A percentile compares a stretch with the other conserved stretches of the same genome.
Conservation (phyloP, 305 asterid genomes). For the Ilex paraguariensis region DNA sequence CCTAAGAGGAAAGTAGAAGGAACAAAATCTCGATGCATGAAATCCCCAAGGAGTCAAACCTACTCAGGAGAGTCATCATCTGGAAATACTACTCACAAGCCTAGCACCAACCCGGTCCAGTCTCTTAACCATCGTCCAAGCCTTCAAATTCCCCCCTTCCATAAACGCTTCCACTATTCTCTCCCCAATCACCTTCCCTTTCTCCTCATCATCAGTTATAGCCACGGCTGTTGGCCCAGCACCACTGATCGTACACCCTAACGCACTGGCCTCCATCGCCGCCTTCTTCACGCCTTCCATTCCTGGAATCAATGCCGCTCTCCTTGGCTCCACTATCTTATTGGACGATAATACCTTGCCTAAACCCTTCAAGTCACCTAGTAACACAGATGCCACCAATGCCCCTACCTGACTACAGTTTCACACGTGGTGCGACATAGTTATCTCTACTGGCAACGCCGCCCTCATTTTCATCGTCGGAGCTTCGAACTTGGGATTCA, state of each 20-base stretch:
- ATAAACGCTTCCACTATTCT: slow-evolving; percentile 78
- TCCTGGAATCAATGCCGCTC: slow-evolving; percentile 83
- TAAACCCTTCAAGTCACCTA: slow-evolving; percentile 58
- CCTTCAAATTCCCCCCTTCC: slow-evolving; percentile 65
- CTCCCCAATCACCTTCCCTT: slow-evolving; percentile 62
- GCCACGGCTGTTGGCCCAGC: not conserved
- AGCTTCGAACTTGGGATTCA: slow-evolving; percentile 75
- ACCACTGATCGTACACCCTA: not conserved
- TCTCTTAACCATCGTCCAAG: slow-evolving; percentile 58
- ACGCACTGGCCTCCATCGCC: slow-evolving; percentile 64
- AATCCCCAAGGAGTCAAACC: no score
- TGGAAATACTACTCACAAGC: slow-evolving; percentile 48
- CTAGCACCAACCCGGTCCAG: slow-evolving; percentile 88
- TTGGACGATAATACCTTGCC: slow-evolving; percentile 80
- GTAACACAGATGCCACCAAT: slow-evolving; percentile 65
- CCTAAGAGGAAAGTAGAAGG: no score
- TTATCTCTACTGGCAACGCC: slow-evolving; percentile 57
- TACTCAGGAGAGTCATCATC: slow-evolving; percentile 21
- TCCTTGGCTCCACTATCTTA: slow-evolving; percentile 77
- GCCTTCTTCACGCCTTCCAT: slow-evolving; percentile 88
- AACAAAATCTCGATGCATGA: no score
- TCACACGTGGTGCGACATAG: slow-evolving; percentile 79
- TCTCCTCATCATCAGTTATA: slow-evolving; percentile 15
- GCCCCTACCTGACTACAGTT: slow-evolving; percentile 84
- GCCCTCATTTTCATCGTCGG: slow-evolving; percentile 93